These are phyloP conservation scores for Platismatia glauca DNA, from an alignment of 495 filamentous ascomycete species.

Conservation along the genomic window DNA sequence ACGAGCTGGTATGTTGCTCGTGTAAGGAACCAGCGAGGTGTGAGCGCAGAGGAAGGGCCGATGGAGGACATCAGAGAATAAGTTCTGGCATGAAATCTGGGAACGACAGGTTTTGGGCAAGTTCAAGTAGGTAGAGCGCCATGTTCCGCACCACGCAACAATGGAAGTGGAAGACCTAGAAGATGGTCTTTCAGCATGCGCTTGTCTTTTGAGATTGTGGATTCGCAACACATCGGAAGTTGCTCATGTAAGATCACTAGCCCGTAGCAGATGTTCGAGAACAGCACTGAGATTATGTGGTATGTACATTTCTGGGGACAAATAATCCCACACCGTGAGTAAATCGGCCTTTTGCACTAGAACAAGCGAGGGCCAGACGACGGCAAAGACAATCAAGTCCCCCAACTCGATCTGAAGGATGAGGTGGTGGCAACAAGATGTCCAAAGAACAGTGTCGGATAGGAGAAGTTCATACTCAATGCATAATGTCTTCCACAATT, in stretches of 20 bases:
- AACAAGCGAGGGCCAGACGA: not conserved
- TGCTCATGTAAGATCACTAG: not conserved
- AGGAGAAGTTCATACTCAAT: slow-evolving; percentile 58
- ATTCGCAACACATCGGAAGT: not conserved
- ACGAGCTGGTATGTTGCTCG: slow-evolving; percentile 55
- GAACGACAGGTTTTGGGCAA: slow-evolving; percentile 42
- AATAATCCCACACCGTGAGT: not conserved
- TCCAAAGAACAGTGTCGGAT: slow-evolving; percentile 3
- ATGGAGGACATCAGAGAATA: slow-evolving; percentile 89
- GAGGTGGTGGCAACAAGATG: not conserved
- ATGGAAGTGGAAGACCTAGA: slow-evolving; percentile 35
- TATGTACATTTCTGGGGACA: not conserved
- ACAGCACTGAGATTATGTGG: not conserved
- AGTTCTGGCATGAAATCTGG: slow-evolving; percentile 57
- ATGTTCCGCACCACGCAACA: slow-evolving; percentile 73
- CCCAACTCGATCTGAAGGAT: not conserved
- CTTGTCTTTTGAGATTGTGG: not conserved
- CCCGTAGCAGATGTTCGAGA: not conserved
- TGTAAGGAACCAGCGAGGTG: slow-evolving; percentile 55
- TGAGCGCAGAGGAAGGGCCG: slow-evolving; percentile 88
- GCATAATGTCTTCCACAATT: slow-evolving; percentile 84
- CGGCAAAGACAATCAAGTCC: not conserved
- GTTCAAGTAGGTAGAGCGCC: slow-evolving; percentile 71
- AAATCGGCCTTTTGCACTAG: not conserved
- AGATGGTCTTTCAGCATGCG: slow-evolving; percentile 14